A percentile compares a stretch with the other conserved stretches of the same genome.
phyloP scores from a whole-genome alignment of 108 stramenopile genomes.

The Stephanodiscus triporus region DNA sequence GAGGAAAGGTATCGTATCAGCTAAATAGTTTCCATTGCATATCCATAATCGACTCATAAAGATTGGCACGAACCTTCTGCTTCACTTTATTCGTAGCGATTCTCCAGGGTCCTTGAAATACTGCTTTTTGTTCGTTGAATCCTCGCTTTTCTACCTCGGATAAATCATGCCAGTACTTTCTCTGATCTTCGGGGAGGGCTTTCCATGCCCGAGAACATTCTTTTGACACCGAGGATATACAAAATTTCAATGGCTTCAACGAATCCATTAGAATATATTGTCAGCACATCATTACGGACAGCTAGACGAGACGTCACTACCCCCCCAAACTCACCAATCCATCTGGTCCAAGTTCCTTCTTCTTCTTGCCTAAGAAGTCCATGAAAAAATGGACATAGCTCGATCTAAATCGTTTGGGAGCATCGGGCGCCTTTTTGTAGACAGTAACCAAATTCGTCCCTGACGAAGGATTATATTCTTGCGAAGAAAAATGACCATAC shows the following conservation, averaged over 20 bases:
- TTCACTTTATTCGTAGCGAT: slow-evolving; percentile 35
- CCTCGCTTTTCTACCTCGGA: slow-evolving; percentile 48
- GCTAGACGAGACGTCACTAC: background rate
- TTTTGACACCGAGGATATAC: slow-evolving; percentile 27
- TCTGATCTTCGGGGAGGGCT: slow-evolving; percentile 42
- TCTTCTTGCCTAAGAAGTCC: slow-evolving; percentile 33
- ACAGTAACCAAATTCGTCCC: slow-evolving; percentile 14
- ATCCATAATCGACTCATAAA: background rate
- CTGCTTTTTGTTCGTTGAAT: slow-evolving; percentile 45
- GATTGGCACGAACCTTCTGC: slow-evolving; percentile 25
- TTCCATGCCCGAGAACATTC: slow-evolving; percentile 45
- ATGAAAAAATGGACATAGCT: slow-evolving; percentile 62
- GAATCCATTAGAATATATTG: background rate
- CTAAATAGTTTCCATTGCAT: background rate
- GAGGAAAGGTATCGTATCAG: slow-evolving; percentile 1
- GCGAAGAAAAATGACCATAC: background rate
- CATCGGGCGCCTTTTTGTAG: slow-evolving; percentile 53
- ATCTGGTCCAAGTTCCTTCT: slow-evolving; percentile 28
- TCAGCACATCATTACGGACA: slow-evolving; percentile 9
- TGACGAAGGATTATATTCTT: background rate
- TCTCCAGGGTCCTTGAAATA: slow-evolving; percentile 41
- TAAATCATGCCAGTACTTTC: slow-evolving; percentile 48
- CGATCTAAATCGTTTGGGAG: slow-evolving; percentile 59
- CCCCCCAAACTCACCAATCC: slow-evolving; percentile 24
- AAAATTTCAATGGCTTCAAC: slow-evolving; percentile 13